These are phyloP conservation scores for Boletus rufocinnamomeus DNA, from an alignment of 768 basidiomycete genomes.

Conservation along the genomic window DNA sequence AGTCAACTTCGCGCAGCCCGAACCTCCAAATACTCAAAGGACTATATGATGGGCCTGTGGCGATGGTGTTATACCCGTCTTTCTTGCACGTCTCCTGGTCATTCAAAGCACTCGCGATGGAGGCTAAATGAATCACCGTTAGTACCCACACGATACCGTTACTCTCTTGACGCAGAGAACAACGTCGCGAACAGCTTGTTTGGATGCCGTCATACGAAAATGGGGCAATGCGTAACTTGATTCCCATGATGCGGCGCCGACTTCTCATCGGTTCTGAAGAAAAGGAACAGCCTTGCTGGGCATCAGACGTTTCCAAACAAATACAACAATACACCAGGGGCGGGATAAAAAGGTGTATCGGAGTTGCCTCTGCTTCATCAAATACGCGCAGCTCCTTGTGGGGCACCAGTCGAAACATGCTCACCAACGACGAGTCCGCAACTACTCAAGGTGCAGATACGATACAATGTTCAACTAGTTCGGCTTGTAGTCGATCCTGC, in stretches of 20 bases:
- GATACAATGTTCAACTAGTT: no score
- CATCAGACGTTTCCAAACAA: not conserved
- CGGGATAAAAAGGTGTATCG: slow-evolving; percentile 2
- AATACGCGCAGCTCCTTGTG: not conserved
- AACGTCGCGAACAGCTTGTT: no score
- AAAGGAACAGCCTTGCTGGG: not conserved
- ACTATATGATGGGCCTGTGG: not conserved
- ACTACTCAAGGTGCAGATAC: no score
- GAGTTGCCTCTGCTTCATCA: no score
- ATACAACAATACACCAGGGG: not conserved
- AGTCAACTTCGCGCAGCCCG: not conserved
- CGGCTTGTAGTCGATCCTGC: not conserved
- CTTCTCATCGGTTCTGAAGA: not conserved
- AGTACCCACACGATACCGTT: not conserved
- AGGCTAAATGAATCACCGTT: not conserved
- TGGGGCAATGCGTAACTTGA: not conserved
- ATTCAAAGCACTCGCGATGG: no score
- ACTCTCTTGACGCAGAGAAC: not conserved
- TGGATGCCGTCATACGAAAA: not conserved
- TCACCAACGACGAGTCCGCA: no score
- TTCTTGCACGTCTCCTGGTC: not conserved
- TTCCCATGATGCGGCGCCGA: no score
- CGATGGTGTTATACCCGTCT: no score
- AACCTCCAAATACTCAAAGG: not conserved
- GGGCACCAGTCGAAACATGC: not conserved